phyloP scores from a whole-genome alignment of 257 asterid species.

The Linaria vulgaris region DNA sequence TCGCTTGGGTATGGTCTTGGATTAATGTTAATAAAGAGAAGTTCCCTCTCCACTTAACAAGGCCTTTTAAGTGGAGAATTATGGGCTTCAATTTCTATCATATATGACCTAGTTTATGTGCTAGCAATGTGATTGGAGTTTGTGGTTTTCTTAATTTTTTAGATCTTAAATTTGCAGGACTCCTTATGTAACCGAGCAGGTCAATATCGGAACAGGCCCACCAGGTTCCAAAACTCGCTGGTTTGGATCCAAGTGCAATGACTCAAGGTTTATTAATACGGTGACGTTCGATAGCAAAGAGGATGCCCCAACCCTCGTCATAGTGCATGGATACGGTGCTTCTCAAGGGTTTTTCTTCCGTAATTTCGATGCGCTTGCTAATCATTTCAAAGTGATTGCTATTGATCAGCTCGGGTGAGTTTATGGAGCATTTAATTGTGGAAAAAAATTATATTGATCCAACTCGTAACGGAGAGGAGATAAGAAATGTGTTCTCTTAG shows the following conservation, averaged over 20 bases:
- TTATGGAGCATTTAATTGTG: neutral
- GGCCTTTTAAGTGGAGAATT: too few species aligned
- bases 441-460: too few species aligned
- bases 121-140: neutral
- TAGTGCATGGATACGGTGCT: constrained; percentile 97
- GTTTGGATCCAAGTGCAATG: constrained; percentile 87
- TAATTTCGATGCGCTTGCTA: constrained; percentile 81
- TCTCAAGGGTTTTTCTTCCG: constrained; percentile 98
- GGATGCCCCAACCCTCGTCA: constrained; percentile 89
- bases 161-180: constrained; percentile 47
- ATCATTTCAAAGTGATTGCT: constrained; percentile 77
- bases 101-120: neutral
- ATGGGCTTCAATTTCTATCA: too few species aligned
- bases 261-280: constrained; percentile 81
- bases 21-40: too few species aligned
- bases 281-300: constrained; percentile 83
- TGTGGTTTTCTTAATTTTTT: neutral
- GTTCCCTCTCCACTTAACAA: too few species aligned
- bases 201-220: constrained; percentile 87
- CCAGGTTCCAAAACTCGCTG: constrained; percentile 89
- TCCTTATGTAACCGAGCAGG: constrained; percentile 66
- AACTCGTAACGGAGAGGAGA: neutral
- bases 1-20: too few species aligned
- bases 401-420: constrained; percentile 93
- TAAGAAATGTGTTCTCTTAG: neutral